phyloP scores from a whole-genome alignment of 176 grass and related monocot species.

The Hordeum vulgare region DNA sequence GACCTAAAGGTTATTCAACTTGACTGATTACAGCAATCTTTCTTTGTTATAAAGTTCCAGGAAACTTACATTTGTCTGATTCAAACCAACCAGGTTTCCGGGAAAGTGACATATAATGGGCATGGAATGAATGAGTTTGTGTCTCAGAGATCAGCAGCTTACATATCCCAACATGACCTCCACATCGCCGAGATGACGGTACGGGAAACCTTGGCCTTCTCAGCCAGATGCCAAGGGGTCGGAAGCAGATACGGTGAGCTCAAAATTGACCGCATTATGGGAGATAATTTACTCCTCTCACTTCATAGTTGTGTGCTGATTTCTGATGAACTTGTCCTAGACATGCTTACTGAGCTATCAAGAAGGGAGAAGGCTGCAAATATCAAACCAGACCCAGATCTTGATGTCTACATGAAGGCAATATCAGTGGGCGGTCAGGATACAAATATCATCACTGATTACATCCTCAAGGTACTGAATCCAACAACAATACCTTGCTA shows the following conservation, averaged over 20 bases:
- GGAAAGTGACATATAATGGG: conserved; percentile 66
- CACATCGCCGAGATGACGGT: conserved; percentile 84
- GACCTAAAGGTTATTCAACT: conserved; percentile 40
- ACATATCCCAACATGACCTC: conserved; percentile 71
- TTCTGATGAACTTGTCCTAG: conserved; percentile 12
- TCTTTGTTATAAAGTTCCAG: not conserved
- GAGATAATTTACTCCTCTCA: not conserved
- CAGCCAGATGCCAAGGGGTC: conserved; percentile 60
- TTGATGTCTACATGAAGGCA: conserved; percentile 70
- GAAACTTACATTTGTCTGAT: not conserved
- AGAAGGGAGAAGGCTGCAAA: conserved; percentile 58
- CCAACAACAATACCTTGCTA: not conserved
- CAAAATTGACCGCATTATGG: not conserved
- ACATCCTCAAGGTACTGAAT: conserved; percentile 45
- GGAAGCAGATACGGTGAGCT: conserved; percentile 67
- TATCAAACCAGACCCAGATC: conserved; percentile 52
- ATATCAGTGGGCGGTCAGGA: conserved; percentile 38
- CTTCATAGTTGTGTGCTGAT: conserved; percentile 2
- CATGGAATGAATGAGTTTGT: conserved; percentile 73
- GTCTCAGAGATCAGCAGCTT: conserved; percentile 58
- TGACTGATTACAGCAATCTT: not conserved
- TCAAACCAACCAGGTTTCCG: conserved; percentile 37
- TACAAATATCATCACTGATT: conserved; percentile 52
- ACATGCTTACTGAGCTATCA: conserved; percentile 59
- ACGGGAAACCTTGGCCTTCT: conserved; percentile 67